Base-by-base conservation (phyloP, 495 filamentous ascomycete genomes). In the Penicillium pulvis region DNA sequence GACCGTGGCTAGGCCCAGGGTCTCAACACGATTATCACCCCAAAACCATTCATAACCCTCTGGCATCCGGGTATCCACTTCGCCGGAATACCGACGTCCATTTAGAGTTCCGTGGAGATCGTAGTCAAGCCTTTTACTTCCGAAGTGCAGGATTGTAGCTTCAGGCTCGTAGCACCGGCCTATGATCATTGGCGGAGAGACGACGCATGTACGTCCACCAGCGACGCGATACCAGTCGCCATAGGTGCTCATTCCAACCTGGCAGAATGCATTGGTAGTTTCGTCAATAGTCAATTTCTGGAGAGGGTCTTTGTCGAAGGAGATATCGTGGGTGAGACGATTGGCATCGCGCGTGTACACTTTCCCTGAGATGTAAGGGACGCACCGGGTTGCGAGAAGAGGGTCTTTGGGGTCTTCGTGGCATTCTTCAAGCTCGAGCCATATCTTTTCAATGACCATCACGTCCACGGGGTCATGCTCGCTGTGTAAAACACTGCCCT, bases 101-200 rank as follows among this genome's bases (percentile, higher is more conserved):
- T 68, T 64, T 4, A 73, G 42, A 11, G 80, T 61, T 5, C 76
- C 75, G 36, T 66, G 59, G 5, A 82, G 56, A 42, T 76, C 71
- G 17, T 68, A 68, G 10, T 61, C 65, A 7, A 79, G 54, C 0
- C 59, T 55, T n/a, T 62, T 57, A 8, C 51, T 60, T 9, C 71
- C 64, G 55, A 78, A 79, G 63, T 83, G 74, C 2, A 82, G 63
- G 10, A 71, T 47, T 61, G 77, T 73, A 0, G 83, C 80, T 12
- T 76, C 75, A 8, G 75, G 70, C 57, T 83, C 82, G 58, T 77
- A 83, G 67, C 79, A 80, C 1, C 83, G 83, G 11, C 83, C 81
- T 6, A 85, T 49, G 20, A 87, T 66, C 60, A 81, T 73, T 26
- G 74, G 69, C 52, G 79, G 81, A 2, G 81, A 74, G 9, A 85